Evolutionary conservation across 257 asterid genomes (phyloP).

Genomic region (Nyctanthes arbortristis): DNA sequence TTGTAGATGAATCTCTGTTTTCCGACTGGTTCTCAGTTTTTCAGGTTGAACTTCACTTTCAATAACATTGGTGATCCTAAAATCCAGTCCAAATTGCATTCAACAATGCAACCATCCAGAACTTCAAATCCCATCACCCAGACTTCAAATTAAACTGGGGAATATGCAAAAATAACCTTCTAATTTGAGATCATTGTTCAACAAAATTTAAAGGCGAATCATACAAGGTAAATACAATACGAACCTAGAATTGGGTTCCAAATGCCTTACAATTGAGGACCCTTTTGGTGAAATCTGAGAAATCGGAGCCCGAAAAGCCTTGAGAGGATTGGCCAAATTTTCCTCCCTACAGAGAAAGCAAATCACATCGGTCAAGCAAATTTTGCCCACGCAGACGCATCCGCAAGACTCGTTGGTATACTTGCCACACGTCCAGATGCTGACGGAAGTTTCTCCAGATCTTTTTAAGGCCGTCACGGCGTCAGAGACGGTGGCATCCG

Average conservation of each 20-base stretch:
- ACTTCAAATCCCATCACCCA: not conserved
- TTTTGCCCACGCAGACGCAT: constrained; percentile 74
- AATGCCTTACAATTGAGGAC: constrained; percentile 50
- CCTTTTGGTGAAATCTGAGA: constrained; percentile 47
- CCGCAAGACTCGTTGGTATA: constrained; percentile 24
- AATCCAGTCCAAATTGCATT: not conserved
- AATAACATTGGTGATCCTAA: not conserved
- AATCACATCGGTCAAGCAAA: constrained; percentile 59
- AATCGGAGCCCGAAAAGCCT: constrained; percentile 62
- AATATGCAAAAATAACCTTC: not conserved
- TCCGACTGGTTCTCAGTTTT: too few species aligned
- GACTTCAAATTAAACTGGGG: not conserved
- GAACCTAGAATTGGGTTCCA: constrained; percentile 68
- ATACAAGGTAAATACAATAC: not conserved
- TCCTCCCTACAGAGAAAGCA: constrained; percentile 60
- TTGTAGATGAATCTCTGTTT: too few species aligned
- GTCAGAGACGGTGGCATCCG: constrained; percentile 45
- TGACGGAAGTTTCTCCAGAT: constrained; percentile 49
- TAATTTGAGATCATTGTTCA: too few species aligned
- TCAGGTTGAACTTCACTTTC: too few species aligned
- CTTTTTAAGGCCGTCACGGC: constrained; percentile 53
- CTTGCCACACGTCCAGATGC: constrained; percentile 57
- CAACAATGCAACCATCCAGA: not conserved
- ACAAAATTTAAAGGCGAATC: not conserved
- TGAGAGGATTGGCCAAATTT: constrained; percentile 53